phyloP scores from a whole-genome alignment of 768 basidiomycete genomes.

The Suillus paluster region DNA sequence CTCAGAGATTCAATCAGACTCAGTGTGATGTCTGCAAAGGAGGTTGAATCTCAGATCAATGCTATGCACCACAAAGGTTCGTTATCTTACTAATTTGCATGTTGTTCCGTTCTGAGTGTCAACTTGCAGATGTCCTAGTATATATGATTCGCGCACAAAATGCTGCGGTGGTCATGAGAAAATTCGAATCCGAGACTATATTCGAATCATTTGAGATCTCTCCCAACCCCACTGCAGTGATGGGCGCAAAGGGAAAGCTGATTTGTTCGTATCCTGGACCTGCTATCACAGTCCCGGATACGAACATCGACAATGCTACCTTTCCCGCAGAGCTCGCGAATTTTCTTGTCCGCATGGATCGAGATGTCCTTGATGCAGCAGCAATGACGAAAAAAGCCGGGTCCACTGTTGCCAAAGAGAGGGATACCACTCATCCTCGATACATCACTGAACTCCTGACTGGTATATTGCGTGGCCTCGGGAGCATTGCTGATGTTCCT shows the following conservation, averaged over 20 bases:
- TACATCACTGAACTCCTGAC: conserved; percentile 55
- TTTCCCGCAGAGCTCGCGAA: conserved; percentile 41
- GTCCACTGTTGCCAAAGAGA: conserved; percentile 21
- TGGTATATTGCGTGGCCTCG: conserved; percentile 48
- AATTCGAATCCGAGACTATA: conserved; percentile 26
- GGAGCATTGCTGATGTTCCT: conserved; percentile 30
- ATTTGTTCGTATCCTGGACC: conserved; percentile 51
- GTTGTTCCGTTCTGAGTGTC: neutral
- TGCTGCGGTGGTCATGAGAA: conserved; percentile 47
- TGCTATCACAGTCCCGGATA: conserved; percentile 41
- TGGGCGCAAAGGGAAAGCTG: conserved; percentile 46
- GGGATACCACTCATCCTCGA: conserved; percentile 46
- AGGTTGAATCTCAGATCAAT: conserved; percentile 21
- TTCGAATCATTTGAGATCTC: conserved; percentile 55
- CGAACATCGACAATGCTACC: conserved; percentile 25
- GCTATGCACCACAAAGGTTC: conserved; percentile 21
- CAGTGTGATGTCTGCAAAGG: conserved; percentile 12
- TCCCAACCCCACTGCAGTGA: conserved; percentile 39
- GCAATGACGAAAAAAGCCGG: conserved; percentile 41
- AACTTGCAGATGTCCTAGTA: conserved; percentile 38
- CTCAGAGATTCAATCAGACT: conserved; percentile 14
- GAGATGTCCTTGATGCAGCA: conserved; percentile 34
- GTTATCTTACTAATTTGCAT: neutral
- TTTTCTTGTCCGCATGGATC: conserved; percentile 42
- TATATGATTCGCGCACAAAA: conserved; percentile 52